phyloP scores from a whole-genome alignment of 2,329 filamentous ascomycete genomes.

The Paradendryphiella salina region DNA sequence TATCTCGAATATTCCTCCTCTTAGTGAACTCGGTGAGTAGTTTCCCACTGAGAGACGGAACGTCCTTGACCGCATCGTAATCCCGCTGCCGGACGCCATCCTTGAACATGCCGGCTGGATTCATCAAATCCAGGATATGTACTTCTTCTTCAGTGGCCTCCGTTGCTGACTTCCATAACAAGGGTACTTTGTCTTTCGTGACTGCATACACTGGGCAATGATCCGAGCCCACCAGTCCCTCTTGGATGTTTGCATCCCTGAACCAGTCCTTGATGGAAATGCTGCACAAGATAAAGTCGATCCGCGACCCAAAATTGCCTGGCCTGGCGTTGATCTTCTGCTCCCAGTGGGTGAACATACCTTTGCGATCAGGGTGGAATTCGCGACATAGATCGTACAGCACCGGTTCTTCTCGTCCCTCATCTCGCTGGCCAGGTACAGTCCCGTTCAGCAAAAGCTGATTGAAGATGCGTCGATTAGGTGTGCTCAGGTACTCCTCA shows the following conservation, averaged over 20 bases:
- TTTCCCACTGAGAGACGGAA: constrained; percentile 76
- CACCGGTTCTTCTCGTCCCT: constrained; percentile 69
- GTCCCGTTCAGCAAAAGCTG: constrained; percentile 77
- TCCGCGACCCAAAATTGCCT: constrained; percentile 87
- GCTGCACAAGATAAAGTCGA: constrained; percentile 90
- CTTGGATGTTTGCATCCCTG: constrained; percentile 80
- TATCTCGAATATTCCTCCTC: constrained; percentile 83
- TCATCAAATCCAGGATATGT: constrained; percentile 73
- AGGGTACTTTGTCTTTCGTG: constrained; percentile 65
- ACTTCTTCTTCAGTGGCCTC: constrained; percentile 51
- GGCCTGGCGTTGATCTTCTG: constrained; percentile 94
- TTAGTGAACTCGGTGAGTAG: constrained; percentile 86
- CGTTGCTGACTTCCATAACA: constrained; percentile 24
- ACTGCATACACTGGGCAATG: constrained; percentile 90
- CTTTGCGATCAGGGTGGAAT: constrained; percentile 75
- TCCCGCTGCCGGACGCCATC: constrained; percentile 67
- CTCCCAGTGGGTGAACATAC: constrained; percentile 99
- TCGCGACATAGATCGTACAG: constrained; percentile 82
- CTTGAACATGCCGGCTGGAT: constrained; percentile 71
- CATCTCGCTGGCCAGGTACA: constrained; percentile 67
- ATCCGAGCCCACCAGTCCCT: constrained; percentile 90
- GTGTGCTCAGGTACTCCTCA: constrained; percentile 72
- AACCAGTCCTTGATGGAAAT: constrained; percentile 80
- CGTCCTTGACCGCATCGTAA: constrained; percentile 64
- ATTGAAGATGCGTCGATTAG: constrained; percentile 78